These are phyloP conservation scores for Blastobotrys petasosporus DNA, from an alignment of 1,139 yeast species.

Conservation along the genomic window DNA sequence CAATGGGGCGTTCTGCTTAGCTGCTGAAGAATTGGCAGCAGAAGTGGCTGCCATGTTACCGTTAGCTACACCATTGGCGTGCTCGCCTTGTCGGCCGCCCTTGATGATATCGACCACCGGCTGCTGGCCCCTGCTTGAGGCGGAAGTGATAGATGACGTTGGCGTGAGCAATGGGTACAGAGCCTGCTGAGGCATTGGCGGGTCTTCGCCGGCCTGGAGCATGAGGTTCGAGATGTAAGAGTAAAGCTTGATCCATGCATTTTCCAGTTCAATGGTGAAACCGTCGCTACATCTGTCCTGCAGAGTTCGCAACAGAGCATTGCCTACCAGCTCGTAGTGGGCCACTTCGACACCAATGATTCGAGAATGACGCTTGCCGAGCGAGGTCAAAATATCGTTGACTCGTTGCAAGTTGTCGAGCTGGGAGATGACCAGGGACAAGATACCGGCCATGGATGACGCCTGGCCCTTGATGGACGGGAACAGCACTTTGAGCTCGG, in stretches of 20 bases:
- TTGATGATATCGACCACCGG: constrained; percentile 1
- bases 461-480: constrained; percentile 70
- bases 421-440: constrained; percentile 52
- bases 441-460: constrained; percentile 72
- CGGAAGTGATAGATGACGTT: constrained; percentile 13
- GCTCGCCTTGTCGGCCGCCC: neutral
- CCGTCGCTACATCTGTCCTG: constrained; percentile 55
- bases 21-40: neutral
- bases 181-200: constrained; percentile 31
- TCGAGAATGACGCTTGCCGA: constrained; percentile 73
- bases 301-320: constrained; percentile 67
- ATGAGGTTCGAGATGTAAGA: constrained; percentile 56
- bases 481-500: constrained; percentile 49
- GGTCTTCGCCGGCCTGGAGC: constrained; percentile 62
- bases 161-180: constrained; percentile 22
- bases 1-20: constrained; percentile 2
- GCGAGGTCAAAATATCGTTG: constrained; percentile 53
- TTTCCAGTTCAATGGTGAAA: constrained; percentile 45
- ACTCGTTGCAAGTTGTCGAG: constrained; percentile 41
- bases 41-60: constrained; percentile 4
- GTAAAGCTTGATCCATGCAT: constrained; percentile 64
- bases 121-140: constrained; percentile 9
- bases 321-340: constrained; percentile 74
- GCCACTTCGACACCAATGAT: constrained; percentile 68
- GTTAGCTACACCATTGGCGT: constrained; percentile 7